Base-by-base conservation (phyloP, 805 yeast genomes). In the Phaffomyces antillensis region DNA sequence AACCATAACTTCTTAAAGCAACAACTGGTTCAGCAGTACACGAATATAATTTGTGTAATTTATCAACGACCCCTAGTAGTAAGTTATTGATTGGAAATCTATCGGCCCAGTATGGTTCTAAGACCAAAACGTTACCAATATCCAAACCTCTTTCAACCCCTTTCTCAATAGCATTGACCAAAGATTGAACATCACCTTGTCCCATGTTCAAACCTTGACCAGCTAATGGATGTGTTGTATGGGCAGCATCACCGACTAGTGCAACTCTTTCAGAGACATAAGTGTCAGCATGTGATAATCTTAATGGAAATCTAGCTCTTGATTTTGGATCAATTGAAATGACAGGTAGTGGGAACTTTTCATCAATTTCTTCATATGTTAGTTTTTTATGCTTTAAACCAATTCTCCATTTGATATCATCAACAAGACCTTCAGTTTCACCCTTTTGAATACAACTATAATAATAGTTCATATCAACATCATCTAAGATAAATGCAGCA, bases 171-270 rank as follows among this genome's bases (percentile, higher is more conserved):
- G 91, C 86, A 2, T 60, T 67, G 1, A 83, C 79, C 28, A 93
- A 70, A 2, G 81, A 68, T 46, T 81, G 80, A 2, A 87, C 96
- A 61, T 93, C 99, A 25, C 84, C 82, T 62, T 90, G 97, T 18
- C 99, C 99, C 96, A 91, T 89, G 63, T 93, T 93, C 45, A 93
- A 74, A 24, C 99, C 99, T 65, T 93, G 99, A 10, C 99, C 99
- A 5, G 97, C 97, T 48, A 93, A 71, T 3, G 99, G 99, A 62
- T 93, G 98, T 2, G 96, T 87, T 0, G 97, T 84, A 56, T 93
- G 99, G 0, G 98, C 98, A 2, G 99, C 98, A 65, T 93, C 99
- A 24, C 99, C 99, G 10, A 91, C 86, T n/a, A 93, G 67, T 0
- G 97, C 98, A 28, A 91, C 75, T 52, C 98, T 72, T 4, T 86